A percentile compares a stretch with the other conserved stretches of the same genome.
Conservation (phyloP, 257 asterid genomes). For the Nicotiana tomentosiformis region DNA sequence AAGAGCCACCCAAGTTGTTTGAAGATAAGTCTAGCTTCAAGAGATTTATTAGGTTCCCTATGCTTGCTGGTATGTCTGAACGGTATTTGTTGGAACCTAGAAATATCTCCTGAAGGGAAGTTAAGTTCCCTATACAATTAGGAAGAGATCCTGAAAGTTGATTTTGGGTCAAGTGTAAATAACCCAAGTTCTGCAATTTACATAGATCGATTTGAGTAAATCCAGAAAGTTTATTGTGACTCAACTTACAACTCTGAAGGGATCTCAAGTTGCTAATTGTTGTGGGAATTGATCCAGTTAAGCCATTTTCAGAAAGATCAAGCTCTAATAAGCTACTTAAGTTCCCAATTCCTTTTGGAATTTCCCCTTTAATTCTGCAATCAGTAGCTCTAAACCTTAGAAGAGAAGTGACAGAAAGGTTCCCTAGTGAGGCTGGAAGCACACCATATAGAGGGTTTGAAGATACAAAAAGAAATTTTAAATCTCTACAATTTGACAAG, state of each 20-base stretch:
- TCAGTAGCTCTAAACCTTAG: not conserved
- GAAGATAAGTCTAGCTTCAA: not conserved
- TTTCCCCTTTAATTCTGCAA: slow-evolving; percentile 3
- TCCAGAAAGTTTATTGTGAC: not conserved
- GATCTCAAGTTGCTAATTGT: not conserved
- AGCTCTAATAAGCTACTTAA: not conserved
- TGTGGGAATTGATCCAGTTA: not conserved
- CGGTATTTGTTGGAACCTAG: not conserved
- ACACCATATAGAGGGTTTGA: not conserved
- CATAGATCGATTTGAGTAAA: not conserved
- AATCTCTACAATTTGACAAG: not conserved
- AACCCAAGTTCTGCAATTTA: not conserved
- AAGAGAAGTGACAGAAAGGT: not conserved
- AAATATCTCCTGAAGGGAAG: not conserved
- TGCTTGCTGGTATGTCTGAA: not conserved
- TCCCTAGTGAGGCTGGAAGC: not conserved
- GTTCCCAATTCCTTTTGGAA: slow-evolving; percentile 16
- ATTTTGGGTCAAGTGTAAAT: slow-evolving; percentile 8
- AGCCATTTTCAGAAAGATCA: not conserved
- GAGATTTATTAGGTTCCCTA: slow-evolving; percentile 1
- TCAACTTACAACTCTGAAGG: not conserved
- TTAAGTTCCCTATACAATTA: not conserved
- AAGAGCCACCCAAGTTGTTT: not conserved
- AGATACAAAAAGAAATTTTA: not conserved
- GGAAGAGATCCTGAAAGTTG: not conserved